Conservation (phyloP, 345 rosid species). For the Populus simonii region DNA sequence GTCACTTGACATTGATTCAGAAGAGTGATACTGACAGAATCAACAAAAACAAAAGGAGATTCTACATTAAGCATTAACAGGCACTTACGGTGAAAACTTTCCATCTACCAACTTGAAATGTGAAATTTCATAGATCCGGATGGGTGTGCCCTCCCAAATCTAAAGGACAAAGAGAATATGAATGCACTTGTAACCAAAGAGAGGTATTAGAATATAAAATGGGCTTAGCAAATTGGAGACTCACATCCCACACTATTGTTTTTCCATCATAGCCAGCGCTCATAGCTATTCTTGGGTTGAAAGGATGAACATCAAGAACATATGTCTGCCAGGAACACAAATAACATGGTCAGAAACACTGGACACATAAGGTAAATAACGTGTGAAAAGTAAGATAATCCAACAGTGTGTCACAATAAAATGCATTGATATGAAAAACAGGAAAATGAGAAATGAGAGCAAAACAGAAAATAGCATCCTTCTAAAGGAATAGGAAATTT, state of each 20-base stretch:
- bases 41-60: not conserved
- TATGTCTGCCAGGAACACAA: conserved; percentile 69
- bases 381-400: conserved; percentile 1
- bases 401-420: not conserved
- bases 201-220: conserved; percentile 14
- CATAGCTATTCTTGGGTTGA: conserved; percentile 98
- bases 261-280: conserved; percentile 99
- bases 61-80: not conserved
- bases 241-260: conserved; percentile 98
- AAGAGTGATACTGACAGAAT: not conserved
- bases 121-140: conserved; percentile 80
- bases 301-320: conserved; percentile 98
- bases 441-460: not conserved
- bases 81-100: conserved; percentile 95
- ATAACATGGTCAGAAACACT: conserved; percentile 9
- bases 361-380: not conserved
- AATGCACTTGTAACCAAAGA: conserved; percentile 15
- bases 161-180: conserved; percentile 31
- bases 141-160: conserved; percentile 99
- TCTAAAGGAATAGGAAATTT: not conserved
- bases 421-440: not conserved
- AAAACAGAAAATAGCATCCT: not conserved
- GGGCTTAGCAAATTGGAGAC: conserved; percentile 37
- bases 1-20: not conserved
- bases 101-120: conserved; percentile 98